These are phyloP conservation scores for Penicillium paradoxum DNA, from an alignment of 495 filamentous ascomycete species.

Conservation along the genomic window DNA sequence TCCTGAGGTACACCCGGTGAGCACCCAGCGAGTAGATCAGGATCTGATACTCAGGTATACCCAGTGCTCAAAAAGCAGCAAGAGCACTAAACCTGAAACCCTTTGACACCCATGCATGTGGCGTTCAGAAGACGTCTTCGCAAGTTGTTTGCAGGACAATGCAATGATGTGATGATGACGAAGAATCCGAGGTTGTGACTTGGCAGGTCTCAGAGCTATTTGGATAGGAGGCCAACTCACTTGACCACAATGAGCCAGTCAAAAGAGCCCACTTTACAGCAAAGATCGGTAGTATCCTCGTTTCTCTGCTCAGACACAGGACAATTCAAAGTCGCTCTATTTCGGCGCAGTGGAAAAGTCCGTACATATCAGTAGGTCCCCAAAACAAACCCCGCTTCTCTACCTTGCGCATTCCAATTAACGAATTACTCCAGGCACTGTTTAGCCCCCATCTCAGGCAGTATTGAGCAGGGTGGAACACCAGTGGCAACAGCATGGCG, in stretches of 20 bases:
- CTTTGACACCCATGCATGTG: not conserved
- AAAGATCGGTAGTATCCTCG: slow-evolving; percentile 49
- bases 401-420: not conserved
- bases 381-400: not conserved
- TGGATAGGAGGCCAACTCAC: too few relatives aligned
- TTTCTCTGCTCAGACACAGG: slow-evolving; percentile 48
- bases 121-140: not conserved
- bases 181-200: too few relatives aligned
- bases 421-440: slow-evolving; percentile 36
- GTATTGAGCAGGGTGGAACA: slow-evolving; percentile 47
- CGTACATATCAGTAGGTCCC: slow-evolving; percentile 47
- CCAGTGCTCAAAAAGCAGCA: too few relatives aligned
- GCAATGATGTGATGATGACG: not conserved
- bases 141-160: not conserved
- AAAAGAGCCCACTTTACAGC: slow-evolving; percentile 15
- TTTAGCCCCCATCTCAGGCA: slow-evolving; percentile 57
- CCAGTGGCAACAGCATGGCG: slow-evolving; percentile 55
- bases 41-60: too few relatives aligned
- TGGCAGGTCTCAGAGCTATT: too few relatives aligned
- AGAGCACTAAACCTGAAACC: too few relatives aligned
- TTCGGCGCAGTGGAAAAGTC: slow-evolving; percentile 53
- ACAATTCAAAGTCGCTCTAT: slow-evolving; percentile 48
- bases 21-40: too few relatives aligned
- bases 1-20: too few relatives aligned
- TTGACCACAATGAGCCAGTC: not conserved